A percentile compares a stretch with the other conserved stretches of the same genome.
phyloP scores from a whole-genome alignment of 805 yeast species.

The Candida piceae region DNA sequence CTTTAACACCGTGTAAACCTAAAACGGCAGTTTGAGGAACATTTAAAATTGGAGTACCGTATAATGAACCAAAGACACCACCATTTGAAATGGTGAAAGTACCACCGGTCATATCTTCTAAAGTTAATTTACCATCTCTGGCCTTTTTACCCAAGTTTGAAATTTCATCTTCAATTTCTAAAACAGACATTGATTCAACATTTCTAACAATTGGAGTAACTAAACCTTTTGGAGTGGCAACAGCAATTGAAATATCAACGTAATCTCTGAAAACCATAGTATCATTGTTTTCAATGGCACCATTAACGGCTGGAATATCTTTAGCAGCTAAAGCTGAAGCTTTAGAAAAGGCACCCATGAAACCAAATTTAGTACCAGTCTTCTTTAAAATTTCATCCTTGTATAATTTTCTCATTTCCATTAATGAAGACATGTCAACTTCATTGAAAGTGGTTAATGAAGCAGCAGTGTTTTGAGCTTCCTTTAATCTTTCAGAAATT shows the following conservation, averaged over 20 bases:
- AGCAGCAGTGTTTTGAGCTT: conserved; percentile 98
- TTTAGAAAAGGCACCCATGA: conserved; percentile 97
- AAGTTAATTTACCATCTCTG: conserved; percentile 91
- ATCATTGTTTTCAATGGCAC: conserved; percentile 86
- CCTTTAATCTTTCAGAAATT: conserved; percentile 98
- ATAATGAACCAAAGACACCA: conserved; percentile 96
- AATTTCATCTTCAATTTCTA: conserved; percentile 89
- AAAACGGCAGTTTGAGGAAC: conserved; percentile 97
- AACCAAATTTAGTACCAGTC: conserved; percentile 92
- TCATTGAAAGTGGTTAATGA: conserved; percentile 97
- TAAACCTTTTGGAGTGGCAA: conserved; percentile 98
- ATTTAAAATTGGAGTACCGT: conserved; percentile 98
- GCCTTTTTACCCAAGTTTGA: conserved; percentile 81
- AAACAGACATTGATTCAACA: conserved; percentile 82
- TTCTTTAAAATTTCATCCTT: conserved; percentile 94
- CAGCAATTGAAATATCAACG: conserved; percentile 93
- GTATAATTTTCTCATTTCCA: conserved; percentile 93
- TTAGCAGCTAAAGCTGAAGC: conserved; percentile 90
- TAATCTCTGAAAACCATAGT: conserved; percentile 95
- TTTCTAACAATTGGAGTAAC: conserved; percentile 98
- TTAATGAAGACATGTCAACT: conserved; percentile 88
- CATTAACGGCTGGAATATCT: conserved; percentile 93
- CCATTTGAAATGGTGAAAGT: conserved; percentile 99
- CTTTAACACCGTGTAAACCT: conserved; percentile 96
- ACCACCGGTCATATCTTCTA: conserved; percentile 99